phyloP scores from a whole-genome alignment of 2,329 filamentous ascomycete species.

The Pezicula neosporulosa region DNA sequence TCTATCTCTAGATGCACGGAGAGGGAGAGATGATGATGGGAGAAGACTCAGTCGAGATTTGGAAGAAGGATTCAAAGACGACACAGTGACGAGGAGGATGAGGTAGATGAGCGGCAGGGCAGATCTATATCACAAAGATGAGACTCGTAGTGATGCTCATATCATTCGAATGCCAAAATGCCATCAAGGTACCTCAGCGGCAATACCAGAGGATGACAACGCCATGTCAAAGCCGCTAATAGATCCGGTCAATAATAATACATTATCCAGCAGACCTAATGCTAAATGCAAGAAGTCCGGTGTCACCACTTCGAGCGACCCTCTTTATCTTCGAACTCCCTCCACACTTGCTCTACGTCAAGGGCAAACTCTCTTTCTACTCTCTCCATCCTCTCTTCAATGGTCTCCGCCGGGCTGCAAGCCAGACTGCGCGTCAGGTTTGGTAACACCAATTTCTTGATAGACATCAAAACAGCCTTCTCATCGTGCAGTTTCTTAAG shows the following conservation, averaged over 20 bases:
- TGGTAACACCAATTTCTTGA: conserved; percentile 9
- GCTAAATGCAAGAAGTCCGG: background rate
- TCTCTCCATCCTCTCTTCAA: conserved; percentile 14
- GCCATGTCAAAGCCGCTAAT: no score
- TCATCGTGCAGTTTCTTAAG: conserved; percentile 12
- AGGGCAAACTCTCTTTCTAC: conserved; percentile 13
- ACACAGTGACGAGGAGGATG: conserved; percentile 61
- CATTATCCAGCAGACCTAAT: background rate
- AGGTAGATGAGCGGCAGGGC: conserved; percentile 9
- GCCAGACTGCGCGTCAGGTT: conserved; percentile 13
- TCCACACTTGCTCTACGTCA: conserved; percentile 11
- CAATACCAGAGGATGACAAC: background rate
- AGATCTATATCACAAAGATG: conserved; percentile 2
- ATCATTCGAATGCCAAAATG: background rate
- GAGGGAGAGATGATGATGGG: conserved; percentile 40
- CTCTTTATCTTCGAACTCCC: conserved; percentile 28
- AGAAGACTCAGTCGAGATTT: conserved; percentile 74
- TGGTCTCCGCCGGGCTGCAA: conserved; percentile 4
- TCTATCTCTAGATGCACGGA: conserved; percentile 29
- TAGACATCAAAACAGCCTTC: conserved; percentile 6
- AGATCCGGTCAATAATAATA: background rate
- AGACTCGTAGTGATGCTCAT: conserved; percentile 3
- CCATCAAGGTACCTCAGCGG: background rate
- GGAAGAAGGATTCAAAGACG: conserved; percentile 72
- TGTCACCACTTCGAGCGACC: conserved; percentile 19